Evolutionary conservation across 768 basidiomycete species (phyloP).

Genomic region (Clitopilus passeckerianus): DNA sequence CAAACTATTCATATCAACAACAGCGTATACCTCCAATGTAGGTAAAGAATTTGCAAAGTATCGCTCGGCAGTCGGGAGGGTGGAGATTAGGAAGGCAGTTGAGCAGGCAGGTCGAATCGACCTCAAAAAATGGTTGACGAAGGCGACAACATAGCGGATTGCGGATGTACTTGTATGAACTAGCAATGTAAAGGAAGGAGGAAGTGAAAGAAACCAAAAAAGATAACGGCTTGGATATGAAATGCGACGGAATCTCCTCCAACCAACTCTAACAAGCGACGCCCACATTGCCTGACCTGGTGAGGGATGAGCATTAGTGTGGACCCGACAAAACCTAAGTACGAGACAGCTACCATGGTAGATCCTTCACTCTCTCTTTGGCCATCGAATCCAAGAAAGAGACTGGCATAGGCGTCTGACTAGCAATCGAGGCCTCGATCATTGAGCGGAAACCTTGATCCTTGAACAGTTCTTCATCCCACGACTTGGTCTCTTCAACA

Average conservation of each 20-base stretch:
- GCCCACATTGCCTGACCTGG: not conserved
- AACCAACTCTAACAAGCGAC: not conserved
- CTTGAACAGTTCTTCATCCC: slow-evolving; percentile 45
- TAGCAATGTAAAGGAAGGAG: not conserved
- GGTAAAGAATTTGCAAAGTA: slow-evolving; percentile 74
- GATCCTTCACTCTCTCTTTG: not conserved
- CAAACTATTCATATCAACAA: slow-evolving; percentile 51
- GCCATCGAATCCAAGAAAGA: not conserved
- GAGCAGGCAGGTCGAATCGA: slow-evolving; percentile 63
- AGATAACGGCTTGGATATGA: too few species aligned
- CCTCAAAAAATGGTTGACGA: slow-evolving; percentile 75
- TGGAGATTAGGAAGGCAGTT: slow-evolving; percentile 63
- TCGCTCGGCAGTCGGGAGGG: slow-evolving; percentile 57
- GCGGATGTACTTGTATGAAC: slow-evolving; percentile 12
- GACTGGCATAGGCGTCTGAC: not conserved
- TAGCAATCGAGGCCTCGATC: slow-evolving; percentile 25
- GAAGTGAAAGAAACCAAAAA: too few species aligned
- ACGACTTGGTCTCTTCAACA: slow-evolving; percentile 43
- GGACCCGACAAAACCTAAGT: not conserved
- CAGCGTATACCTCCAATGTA: slow-evolving; percentile 40
- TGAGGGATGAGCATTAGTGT: not conserved
- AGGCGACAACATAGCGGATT: slow-evolving; percentile 27
- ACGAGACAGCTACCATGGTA: not conserved
- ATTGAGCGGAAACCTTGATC: slow-evolving; percentile 42
- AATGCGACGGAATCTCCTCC: not conserved